Percentiles rank a stretch among this genome's conserved stretches.
phyloP scores from a whole-genome alignment of 768 basidiomycete species.

The Crucibulum laeve region DNA sequence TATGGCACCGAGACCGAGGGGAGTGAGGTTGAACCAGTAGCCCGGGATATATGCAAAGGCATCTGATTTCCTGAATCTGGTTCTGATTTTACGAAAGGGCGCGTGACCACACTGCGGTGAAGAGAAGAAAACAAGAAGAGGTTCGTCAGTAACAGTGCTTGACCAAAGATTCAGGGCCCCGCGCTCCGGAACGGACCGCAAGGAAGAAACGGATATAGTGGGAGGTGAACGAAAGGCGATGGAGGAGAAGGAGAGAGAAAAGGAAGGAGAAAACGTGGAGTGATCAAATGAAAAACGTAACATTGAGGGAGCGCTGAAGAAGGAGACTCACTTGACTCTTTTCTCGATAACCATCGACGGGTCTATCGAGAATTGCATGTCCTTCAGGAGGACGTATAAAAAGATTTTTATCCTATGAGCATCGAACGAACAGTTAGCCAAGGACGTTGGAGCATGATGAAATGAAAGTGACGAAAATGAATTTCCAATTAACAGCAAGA shows the following conservation, averaged over 20 bases:
- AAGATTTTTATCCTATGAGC: constrained; percentile 56
- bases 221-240: background rate
- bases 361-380: constrained; percentile 51
- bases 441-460: constrained; percentile 8
- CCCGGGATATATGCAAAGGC: constrained; percentile 46
- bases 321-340: constrained; percentile 51
- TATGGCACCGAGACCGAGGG: constrained; percentile 4
- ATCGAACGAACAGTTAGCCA: constrained; percentile 12
- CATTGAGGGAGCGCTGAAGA: constrained; percentile 4
- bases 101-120: constrained; percentile 11
- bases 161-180: constrained; percentile 4
- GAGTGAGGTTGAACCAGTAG: constrained; percentile 1
- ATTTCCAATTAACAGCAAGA: background rate
- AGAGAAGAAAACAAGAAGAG: background rate
- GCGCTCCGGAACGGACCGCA: background rate
- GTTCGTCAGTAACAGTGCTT: constrained; percentile 5
- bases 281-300: constrained; percentile 7
- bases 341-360: constrained; percentile 55
- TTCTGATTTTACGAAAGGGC: constrained; percentile 53
- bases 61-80: constrained; percentile 55
- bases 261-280: constrained; percentile 4
- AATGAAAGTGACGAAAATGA: constrained; percentile 11
- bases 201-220: background rate
- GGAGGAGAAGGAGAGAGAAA: background rate
- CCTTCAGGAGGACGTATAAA: constrained; percentile 51